Base-by-base conservation (phyloP, 1,284 basidiomycete species). In the Ceratobasidium sp. region DNA sequence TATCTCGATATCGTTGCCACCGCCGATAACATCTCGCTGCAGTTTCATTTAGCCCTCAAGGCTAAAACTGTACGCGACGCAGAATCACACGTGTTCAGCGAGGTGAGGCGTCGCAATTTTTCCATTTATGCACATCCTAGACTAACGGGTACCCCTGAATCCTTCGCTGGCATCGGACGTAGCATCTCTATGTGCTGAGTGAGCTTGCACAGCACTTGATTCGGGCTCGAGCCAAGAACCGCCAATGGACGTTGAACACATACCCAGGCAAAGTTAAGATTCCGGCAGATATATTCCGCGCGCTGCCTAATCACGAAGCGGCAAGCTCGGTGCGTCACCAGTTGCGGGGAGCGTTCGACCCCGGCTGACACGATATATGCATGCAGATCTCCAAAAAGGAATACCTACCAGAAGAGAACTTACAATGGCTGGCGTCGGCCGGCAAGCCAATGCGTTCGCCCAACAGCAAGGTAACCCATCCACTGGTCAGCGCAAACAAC, bases 201-300 rank as follows among this genome's bases (percentile, higher is more conserved):
- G 98, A 99, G 80, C 85, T 99, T 4, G 91, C 96, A 0, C 94
- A 98, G 82, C 89, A 95, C 77, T 84, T 98, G 45, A 93, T 99
- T 81, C 93, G 91, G 79, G 84, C 85, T 0, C 87, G 89, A 24
- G 91, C 94, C 0, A 87, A 89, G 44, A 78, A 84, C 2, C 87
- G 92, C 63, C 87, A 87, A 2, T 98, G 97, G 95, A 88, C 87
- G 1, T 84, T 99, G 7, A 86, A 90, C 66, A 91, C 89, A 27
- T 95, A 93, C 81, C 94, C 94, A 0, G 93, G 91, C 31, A 92
- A 92, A 80, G 84, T 97, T 44, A 89, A 89, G 77, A 82, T 99
- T 31, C 96, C 96, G 0, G 81, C 86, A 7, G 96, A 98, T 81
- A 94, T 98, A 71, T 89, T 99, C 75, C 85, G 88, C 22, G 83